Base-by-base conservation (phyloP, 176 grass and related monocot genomes). In the Olyra latifolia region DNA sequence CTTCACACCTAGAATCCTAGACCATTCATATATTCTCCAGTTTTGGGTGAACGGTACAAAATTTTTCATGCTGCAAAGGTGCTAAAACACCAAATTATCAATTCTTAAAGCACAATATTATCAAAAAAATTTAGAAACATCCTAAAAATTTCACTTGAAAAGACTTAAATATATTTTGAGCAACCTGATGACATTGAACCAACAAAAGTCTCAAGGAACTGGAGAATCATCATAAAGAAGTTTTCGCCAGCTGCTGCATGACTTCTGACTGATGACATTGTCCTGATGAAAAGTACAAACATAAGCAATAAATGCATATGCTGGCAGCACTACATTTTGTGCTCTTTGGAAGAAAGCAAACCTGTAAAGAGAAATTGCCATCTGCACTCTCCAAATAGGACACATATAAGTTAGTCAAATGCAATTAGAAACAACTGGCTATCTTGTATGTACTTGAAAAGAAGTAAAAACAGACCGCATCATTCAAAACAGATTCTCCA, bases 321-420 rank as follows among this genome's bases (percentile, higher is more conserved):
- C 23, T 65, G 15, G 44, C 24, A 42, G 64, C 71, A 46, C 12
- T 15, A 80, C 71, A 61, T 11, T 78, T 64, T 32, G 82, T 28
- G 49, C 40, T 61, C 59, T 84, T 60, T 52, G 71, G 50, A 28
- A 85, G 58, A 83, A 83, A 81, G n/a, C 77, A 79, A 84, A 98
- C 96, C 96, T 98, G 88, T 95, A 98, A 67, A 98, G 89, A 74
- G 96, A 98, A 81, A 98, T 98, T 59, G 96, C 96, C 92, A 98
- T 98, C 96, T 98, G 82, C 79, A 87, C 83, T 90, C 62, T n/a
- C 68, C 63, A 70, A 92, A 78, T 53, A 83, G 40, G 20, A 91
- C 50, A 77, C 24, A 87, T 13, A 60, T 35, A 82, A 67, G 75
- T 85, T 79, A 87, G 69, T 66, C 39, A 84, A 66, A 77, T 74